Base-by-base conservation (phyloP, 768 basidiomycete genomes). In the Asterophora lycoperdoides region DNA sequence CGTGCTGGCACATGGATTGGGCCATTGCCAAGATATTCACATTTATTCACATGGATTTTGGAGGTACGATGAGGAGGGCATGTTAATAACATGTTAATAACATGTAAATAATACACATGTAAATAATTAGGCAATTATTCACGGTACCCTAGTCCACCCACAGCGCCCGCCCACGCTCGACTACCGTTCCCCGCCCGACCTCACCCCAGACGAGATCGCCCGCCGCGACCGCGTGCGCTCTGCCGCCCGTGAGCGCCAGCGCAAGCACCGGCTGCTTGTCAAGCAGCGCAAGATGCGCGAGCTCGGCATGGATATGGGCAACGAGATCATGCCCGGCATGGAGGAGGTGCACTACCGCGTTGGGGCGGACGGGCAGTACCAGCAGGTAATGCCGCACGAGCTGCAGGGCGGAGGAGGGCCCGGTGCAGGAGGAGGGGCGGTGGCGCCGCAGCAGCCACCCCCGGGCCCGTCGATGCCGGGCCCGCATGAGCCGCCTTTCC, bases 271-370 rank as follows among this genome's bases (percentile, higher is more conserved):
- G 37, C 76, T 74, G 54, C 72, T 86, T 29, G 81, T 90, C 46
- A 91, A 90, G 67, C 81, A 85, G 61, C 75, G 81, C 52, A 89
- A 91, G 61, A 79, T 89, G 79, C 77, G 86, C 49, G 87, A 89
- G 49, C 75, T 90, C n/a, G 88, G 87, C 5, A 64, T 88, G 43
- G 86, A 89, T 60, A 87, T 89, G 81, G 81, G 84, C 54, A 82
- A 82, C 73, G 86, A 87, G 52, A 74, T 85, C 56, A 61, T 82
- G 57, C 74, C 76, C 14, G 74, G 77, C 26, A 76, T 84, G 60
- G 85, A 87, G 34, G 84, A 86, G 19, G 70, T 83, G 6, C 81
- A 81, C 48, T 87, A 83, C 58, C 74, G 83, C 37, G 73, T 84
- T 44, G 68, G 74, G 45, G 65, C 70, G 17, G 73, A 77, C 28